Evolutionary conservation across 345 rosid species (phyloP).

Genomic region (Boechera stricta): DNA sequence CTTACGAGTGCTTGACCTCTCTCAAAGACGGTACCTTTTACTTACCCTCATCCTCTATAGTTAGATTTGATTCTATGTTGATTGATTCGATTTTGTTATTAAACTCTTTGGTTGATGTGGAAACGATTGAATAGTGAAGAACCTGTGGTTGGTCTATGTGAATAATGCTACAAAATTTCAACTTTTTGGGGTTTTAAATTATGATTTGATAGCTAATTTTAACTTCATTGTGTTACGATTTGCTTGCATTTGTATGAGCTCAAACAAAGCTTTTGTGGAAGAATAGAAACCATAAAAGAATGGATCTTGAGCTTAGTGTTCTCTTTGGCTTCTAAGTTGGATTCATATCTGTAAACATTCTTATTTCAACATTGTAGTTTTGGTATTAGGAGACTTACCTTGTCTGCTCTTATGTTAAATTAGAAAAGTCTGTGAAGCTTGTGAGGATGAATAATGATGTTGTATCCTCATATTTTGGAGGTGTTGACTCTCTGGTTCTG

Average conservation of each 20-base stretch:
- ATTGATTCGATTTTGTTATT: no score
- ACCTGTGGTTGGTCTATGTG: no score
- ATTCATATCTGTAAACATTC: neutral
- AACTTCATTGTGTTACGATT: no score
- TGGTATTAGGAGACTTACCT: neutral
- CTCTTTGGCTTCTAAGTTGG: neutral
- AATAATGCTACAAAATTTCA: no score
- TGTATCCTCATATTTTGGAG: neutral
- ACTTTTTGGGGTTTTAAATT: no score
- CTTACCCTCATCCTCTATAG: neutral
- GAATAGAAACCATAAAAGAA: no score
- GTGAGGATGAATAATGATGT: neutral
- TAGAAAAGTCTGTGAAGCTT: neutral
- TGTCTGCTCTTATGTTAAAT: neutral
- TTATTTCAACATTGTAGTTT: neutral
- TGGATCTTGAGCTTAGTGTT: neutral
- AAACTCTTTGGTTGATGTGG: neutral
- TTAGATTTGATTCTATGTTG: neutral
- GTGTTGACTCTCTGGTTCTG: neutral
- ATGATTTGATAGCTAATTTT: no score
- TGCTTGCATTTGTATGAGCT: no score
- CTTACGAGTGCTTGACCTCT: constrained; percentile 89
- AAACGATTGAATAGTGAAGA: neutral
- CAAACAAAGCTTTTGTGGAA: no score
- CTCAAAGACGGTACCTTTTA: constrained; percentile 78